Conservation (phyloP, 148 eudicot genomes). For the Vaccinium corymbosum region DNA sequence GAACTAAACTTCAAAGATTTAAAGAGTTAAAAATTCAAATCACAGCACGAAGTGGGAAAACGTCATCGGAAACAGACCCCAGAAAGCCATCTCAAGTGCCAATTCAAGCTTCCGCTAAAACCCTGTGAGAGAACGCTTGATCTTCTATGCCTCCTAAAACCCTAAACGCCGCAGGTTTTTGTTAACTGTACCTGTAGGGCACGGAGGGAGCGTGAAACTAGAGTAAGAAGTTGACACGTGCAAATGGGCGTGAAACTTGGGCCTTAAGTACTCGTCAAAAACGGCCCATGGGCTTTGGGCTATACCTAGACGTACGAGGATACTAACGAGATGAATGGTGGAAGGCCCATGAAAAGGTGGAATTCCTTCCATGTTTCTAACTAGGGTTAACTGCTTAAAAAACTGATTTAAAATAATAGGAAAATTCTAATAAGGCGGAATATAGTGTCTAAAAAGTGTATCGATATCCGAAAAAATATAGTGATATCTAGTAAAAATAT, state of each 20-base stretch:
- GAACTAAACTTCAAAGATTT: neutral
- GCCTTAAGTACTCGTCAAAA: neutral
- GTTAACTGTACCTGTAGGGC: neutral
- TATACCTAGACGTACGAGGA: neutral
- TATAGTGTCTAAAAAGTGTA: too few species aligned
- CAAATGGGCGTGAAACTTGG: neutral
- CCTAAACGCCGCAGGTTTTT: slow-evolving; percentile 14
- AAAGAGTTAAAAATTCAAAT: neutral
- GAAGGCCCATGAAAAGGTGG: neutral
- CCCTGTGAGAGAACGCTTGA: slow-evolving; percentile 17
- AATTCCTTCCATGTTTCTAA: neutral
- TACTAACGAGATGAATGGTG: neutral
- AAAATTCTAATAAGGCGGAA: too few species aligned
- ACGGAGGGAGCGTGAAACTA: neutral
- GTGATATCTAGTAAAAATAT: too few species aligned
- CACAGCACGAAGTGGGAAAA: too few species aligned
- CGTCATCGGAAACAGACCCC: slow-evolving; percentile 34
- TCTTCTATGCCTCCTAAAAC: slow-evolving; percentile 9
- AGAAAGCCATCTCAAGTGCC: slow-evolving; percentile 40
- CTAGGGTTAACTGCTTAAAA: too few species aligned
- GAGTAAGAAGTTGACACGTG: neutral
- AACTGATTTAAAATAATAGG: too few species aligned
- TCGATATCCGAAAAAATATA: too few species aligned
- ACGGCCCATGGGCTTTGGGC: neutral
- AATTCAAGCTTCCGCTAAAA: slow-evolving; percentile 20